A percentile compares a stretch with the other conserved stretches of the same genome.
Evolutionary conservation across 2,329 filamentous ascomycete species (phyloP).

Genomic region (Epichloe brachyelytri): DNA sequence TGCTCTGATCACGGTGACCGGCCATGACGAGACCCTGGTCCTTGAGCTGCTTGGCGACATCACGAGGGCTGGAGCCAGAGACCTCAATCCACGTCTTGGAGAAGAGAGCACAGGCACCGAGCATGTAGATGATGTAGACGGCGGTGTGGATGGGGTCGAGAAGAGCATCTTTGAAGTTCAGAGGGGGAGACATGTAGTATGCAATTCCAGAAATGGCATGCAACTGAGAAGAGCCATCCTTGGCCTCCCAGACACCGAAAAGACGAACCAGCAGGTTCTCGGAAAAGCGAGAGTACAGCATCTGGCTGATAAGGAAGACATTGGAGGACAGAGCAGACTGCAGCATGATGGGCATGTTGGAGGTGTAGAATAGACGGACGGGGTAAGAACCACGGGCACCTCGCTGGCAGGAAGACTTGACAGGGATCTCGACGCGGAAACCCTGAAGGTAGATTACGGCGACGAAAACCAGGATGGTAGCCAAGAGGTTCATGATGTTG

Average conservation of each 20-base stretch:
- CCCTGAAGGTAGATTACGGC: conserved; percentile 98
- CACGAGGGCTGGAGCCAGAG: conserved; percentile 90
- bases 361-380: conserved; percentile 98
- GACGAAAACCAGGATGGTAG: conserved; percentile 85
- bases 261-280: conserved; percentile 97
- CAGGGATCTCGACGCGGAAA: conserved; percentile 98
- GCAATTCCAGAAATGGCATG: conserved; percentile 86
- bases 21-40: conserved; percentile 99
- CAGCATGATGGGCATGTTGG: conserved; percentile 99
- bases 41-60: conserved; percentile 99
- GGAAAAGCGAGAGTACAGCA: conserved; percentile 97
- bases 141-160: conserved; percentile 94
- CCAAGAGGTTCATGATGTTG: conserved; percentile 97
- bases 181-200: conserved; percentile 98
- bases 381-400: conserved; percentile 97
- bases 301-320: conserved; percentile 97
- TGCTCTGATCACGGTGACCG: conserved; percentile 97
- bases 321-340: conserved; percentile 98
- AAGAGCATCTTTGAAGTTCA: conserved; percentile 95
- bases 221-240: conserved; percentile 90
- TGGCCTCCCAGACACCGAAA: conserved; percentile 96
- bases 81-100: conserved; percentile 99
- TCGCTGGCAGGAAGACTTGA: conserved; percentile 98
- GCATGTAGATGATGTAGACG: conserved; percentile 95
- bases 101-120: conserved; percentile 93